Evolutionary conservation across 1,284 basidiomycete genomes (phyloP).

Genomic region (Golubevia pallescens): DNA sequence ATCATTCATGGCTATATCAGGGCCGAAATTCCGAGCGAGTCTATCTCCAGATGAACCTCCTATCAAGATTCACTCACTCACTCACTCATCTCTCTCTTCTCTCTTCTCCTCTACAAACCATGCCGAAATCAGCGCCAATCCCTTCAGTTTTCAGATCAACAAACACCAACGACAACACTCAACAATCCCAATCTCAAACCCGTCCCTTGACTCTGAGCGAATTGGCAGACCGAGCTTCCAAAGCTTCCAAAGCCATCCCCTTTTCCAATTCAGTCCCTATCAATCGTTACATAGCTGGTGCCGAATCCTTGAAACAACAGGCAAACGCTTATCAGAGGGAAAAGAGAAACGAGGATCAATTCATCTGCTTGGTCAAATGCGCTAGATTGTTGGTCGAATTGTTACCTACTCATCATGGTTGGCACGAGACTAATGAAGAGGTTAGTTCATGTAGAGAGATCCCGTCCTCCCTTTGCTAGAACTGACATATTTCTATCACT

Average conservation of each 20-base stretch:
- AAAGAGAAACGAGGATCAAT: constrained; percentile 10
- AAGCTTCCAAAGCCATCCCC: background rate
- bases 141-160: constrained; percentile 8
- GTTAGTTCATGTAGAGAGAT: background rate
- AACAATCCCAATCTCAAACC: background rate
- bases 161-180: background rate
- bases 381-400: constrained; percentile 25
- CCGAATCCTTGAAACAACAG: constrained; percentile 8
- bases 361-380: constrained; percentile 26
- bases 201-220: constrained; percentile 6
- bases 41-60: too few species aligned
- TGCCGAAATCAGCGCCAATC: background rate
- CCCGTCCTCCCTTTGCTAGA: background rate
- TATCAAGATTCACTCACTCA: too few species aligned
- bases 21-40: too few species aligned
- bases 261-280: constrained; percentile 11
- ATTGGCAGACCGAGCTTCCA: constrained; percentile 6
- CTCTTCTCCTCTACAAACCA: too few species aligned
- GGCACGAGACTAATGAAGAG: background rate
- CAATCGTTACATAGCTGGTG: constrained; percentile 12
- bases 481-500: background rate
- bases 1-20: too few species aligned
- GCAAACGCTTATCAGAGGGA: constrained; percentile 13
- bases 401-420: constrained; percentile 19
- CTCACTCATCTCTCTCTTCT: too few species aligned